Evolutionary conservation across 1,284 basidiomycete genomes (phyloP).

Genomic region (Sanguinoderma infundibulare): DNA sequence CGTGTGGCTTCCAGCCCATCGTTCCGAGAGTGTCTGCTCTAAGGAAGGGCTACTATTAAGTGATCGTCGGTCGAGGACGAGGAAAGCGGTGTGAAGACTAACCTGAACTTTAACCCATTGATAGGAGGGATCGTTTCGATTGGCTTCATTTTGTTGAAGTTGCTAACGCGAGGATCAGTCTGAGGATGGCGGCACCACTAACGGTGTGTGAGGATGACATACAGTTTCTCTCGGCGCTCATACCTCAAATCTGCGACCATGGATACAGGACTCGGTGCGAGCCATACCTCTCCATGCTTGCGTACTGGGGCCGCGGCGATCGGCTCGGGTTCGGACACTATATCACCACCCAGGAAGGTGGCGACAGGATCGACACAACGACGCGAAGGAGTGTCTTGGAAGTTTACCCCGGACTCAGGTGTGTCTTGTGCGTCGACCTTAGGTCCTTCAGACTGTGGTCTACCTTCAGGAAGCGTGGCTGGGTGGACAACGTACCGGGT

Average conservation of each 20-base stretch:
- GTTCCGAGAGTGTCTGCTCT: background rate
- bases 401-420: no score
- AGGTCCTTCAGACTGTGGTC: no score
- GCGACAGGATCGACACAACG: background rate
- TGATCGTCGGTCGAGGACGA: background rate
- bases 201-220: background rate
- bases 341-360: background rate
- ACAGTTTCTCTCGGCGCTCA: background rate
- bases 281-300: background rate
- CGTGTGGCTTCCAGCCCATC: background rate
- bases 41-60: background rate
- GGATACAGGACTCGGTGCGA: background rate
- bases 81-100: background rate
- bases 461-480: no score
- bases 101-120: background rate
- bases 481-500: no score
- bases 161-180: background rate
- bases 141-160: background rate
- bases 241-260: background rate
- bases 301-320: background rate
- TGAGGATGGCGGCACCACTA: background rate
- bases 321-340: background rate
- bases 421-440: no score
- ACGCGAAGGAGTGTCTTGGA: no score
- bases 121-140: background rate